Evolutionary conservation across 2,329 filamentous ascomycete genomes (phyloP), one percentile per base, ranked within the genome.

Genomic region (Aspergillus aculeatinus): DNA sequence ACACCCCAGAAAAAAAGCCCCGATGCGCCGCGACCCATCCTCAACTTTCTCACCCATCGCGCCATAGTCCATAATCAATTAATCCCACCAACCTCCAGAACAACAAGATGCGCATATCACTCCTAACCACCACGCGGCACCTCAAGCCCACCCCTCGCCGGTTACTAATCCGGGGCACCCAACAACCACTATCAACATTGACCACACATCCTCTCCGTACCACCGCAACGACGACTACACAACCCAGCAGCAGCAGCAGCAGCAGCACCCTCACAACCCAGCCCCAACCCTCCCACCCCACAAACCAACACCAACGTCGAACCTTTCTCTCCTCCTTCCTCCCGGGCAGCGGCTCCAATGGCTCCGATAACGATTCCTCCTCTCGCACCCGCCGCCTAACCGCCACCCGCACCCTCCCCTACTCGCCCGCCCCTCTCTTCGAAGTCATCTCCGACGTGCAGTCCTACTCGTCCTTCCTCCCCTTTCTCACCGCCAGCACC

Each of bases 381-480:
- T 64, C 81, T 25, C 77, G 83, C 64, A 80, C 81, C 68, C 90
- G 93, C 72, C 85, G 81, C 65, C 83, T 98, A 59, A 86, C 84
- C 55, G 92, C 92, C 11, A 82, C 83, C 21, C 89, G 92, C 62
- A 89, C 83, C 4, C 88, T 98, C 14, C 89, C 90, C 14, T 96
- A 96, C 81, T 79, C 87, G 0, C 81, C 87, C 33, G 70, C 77
- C 4, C 81, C 86, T 1, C 87, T 99, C 67, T 99, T 95, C 85
- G 82, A 83, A 66, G 84, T 97, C 57, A 93, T 99, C 75, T 87
- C 92, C 78, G 92, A 97, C 76, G 87, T 99, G 65, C 86, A 91
- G 75, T 87, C 86, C 64, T 99, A 99, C 84, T 81, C 84, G 42
- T 75, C 81, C 65, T 99, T 98, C 82, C 86, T 99, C n/a, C 95